Base-by-base conservation (phyloP, 208 protist genomes). In the Angomonas ambiguus region DNA sequence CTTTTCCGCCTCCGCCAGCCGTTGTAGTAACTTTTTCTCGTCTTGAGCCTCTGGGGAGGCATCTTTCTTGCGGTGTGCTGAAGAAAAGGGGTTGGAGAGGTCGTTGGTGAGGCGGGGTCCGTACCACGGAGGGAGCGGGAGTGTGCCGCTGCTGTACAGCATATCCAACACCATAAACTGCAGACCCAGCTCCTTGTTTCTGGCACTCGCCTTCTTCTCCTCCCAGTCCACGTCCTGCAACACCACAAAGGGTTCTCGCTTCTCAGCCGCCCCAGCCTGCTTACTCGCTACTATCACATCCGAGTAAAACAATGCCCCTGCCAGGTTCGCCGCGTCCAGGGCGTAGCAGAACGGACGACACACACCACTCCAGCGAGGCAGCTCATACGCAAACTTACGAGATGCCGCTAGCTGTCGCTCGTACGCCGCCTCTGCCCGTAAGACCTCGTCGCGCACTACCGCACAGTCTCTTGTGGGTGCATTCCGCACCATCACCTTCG, bases 1-100 rank as follows among this genome's bases (percentile, higher is more conserved):
- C 28, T 20, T 20, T 53, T 81, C 76, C 25, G 16, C 22, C 28
- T 41, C 64, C 35, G 35, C 68, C 28, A 75, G 49, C 35, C 68
- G 42, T 0, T 59, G 20, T 24, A 71, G 48, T n/a, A 62, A 34
- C 30, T 16, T 6, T 30, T 34, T 58, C 31, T 35, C 27, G 0
- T 64, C 51, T 51, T 68, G 53, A 20, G 71, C 30, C 30, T 35
- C 30, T 28, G 35, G 10, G 49, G n/a, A 28, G 10, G 16, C 22
- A 5, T 56, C 25, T 8, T 56, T 56, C n/a, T 56, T 56, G 5
- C 6, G 6, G 49, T 25, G 6, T 22, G 5, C 49, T 8, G 18
- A 11, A 16, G 24, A 4, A 30, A 20, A 33, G 53, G 24, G 4
- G 53, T 30, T 59, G 25, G 38, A 45, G 8, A 8, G 38, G 38